These are phyloP conservation scores for Rosa chinensis DNA, from an alignment of 306 rosid species.

Conservation along the genomic window DNA sequence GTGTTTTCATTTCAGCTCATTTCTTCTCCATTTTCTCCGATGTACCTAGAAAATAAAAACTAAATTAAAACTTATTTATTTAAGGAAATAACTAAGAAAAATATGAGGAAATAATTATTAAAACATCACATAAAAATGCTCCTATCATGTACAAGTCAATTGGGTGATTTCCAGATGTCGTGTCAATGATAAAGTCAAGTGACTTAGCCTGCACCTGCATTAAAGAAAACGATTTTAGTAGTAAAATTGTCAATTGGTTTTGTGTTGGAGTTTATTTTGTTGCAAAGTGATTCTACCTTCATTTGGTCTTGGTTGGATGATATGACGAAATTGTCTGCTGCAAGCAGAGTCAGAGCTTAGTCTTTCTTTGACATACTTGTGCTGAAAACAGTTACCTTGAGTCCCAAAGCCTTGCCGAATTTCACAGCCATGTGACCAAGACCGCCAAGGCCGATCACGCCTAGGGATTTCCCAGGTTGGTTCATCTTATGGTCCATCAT, in stretches of 20 bases:
- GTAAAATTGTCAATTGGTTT: neutral
- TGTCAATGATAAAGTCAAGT: constrained; percentile 68
- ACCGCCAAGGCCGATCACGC: constrained; percentile 80
- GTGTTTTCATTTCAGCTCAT: no score
- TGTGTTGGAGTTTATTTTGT: neutral
- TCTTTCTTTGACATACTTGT: constrained; percentile 73
- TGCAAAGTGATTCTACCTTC: constrained; percentile 29
- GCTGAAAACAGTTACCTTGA: constrained; percentile 71
- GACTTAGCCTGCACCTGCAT: constrained; percentile 57
- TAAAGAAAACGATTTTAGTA: no score
- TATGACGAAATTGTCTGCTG: constrained; percentile 61
- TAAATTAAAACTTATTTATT: no score
- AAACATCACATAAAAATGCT: no score
- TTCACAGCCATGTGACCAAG: constrained; percentile 82
- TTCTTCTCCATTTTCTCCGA: no score
- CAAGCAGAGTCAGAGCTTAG: constrained; percentile 55
- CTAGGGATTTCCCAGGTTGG: constrained; percentile 69
- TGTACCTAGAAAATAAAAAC: no score
- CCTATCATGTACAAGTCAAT: no score
- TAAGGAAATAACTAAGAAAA: no score
- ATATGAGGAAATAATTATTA: no score
- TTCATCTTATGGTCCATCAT: constrained; percentile 59
- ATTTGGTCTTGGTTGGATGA: constrained; percentile 62
- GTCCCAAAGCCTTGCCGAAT: constrained; percentile 72
- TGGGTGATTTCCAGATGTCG: constrained; percentile 82